These are phyloP conservation scores for Myriosclerotinia duriaeana DNA, from an alignment of 2,329 filamentous ascomycete genomes.

Conservation along the genomic window DNA sequence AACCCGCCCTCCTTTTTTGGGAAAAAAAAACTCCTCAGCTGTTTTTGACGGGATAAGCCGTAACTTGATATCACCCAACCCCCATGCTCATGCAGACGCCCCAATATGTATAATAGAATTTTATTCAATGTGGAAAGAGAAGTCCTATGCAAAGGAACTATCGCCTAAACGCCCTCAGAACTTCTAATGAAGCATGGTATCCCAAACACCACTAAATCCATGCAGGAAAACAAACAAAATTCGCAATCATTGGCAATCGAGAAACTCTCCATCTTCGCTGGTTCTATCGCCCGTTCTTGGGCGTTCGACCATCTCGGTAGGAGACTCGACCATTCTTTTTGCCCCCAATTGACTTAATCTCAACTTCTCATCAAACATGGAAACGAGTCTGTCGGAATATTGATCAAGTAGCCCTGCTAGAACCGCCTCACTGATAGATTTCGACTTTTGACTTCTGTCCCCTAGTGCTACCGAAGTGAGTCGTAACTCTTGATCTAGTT, in stretches of 20 bases:
- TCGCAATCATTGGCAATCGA: conserved; percentile 13
- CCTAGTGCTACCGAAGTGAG: conserved; percentile 59
- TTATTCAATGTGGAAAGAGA: neutral
- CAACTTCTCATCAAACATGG: conserved; percentile 71
- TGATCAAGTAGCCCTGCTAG: conserved; percentile 68
- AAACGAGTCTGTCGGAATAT: conserved; percentile 71
- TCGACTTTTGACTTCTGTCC: conserved; percentile 42
- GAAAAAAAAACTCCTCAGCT: neutral
- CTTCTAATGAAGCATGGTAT: conserved; percentile 10
- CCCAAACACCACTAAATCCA: conserved; percentile 1
- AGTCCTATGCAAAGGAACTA: neutral
- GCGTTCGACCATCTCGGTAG: conserved; percentile 26
- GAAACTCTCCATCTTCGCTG: conserved; percentile 19
- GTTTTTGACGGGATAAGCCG: neutral
- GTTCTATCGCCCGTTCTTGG: conserved; percentile 33
- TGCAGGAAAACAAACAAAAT: conserved; percentile 9
- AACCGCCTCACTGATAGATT: conserved; percentile 55
- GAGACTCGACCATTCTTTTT: conserved; percentile 23
- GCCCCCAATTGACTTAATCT: conserved; percentile 44
- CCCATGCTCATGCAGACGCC: conserved; percentile 3
- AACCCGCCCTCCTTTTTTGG: neutral
- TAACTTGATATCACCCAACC: neutral
- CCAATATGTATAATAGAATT: neutral
- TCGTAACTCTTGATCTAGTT: conserved; percentile 64
- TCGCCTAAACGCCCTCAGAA: neutral